Evolutionary conservation across 140 eudicot species (phyloP), one percentile per base, ranked within the genome.

Genomic region (Bidens hawaiensis): DNA sequence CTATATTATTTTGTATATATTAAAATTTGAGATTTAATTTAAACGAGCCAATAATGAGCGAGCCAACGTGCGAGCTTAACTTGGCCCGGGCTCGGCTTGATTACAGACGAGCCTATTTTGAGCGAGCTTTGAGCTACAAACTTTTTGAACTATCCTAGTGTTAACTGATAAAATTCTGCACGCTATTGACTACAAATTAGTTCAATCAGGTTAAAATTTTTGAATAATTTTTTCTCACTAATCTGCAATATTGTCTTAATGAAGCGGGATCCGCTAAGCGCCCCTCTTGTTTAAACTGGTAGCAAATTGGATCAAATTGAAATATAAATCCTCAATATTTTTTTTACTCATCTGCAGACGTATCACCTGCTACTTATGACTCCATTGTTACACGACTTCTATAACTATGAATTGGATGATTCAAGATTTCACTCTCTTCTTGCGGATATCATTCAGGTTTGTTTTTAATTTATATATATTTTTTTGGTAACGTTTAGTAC

Each of bases 301-400:
- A 7, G 24, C 28, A 51, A 51, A 10, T 60, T 28, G 28, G 24
- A 49, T 23, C 23, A 38, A 54, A 45, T n/a, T n/a, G 27, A n/a
- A 3, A 27, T 42, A 15, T 31, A 7, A 34, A 55, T n/a, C 10
- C 45, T 42, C 0, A 22, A 6, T 23, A 9, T 27, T 15, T 25
- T 27, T 54, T 14, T 6, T 8, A n/a, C 25, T 64, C 22, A 4
- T 69, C 3, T 56, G 70, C 81, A 88, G 96, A 65, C 82, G 51
- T 82, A 42, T 33, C 31, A 85, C 79, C 36, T 82, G 69, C 22
- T 76, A 57, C 31, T 69, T 49, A 54, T 87, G 60, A 75, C 95
- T 65, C 88, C 91, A 10, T 50, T 89, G 61, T 40, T 80, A 71
- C 73, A 80, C 11, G 91, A 89, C 71, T 89, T 85, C 84, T 85